Evolutionary conservation across 1,139 yeast genomes (phyloP).

Genomic region (Hyphopichia wangnamkhiaoensis): DNA sequence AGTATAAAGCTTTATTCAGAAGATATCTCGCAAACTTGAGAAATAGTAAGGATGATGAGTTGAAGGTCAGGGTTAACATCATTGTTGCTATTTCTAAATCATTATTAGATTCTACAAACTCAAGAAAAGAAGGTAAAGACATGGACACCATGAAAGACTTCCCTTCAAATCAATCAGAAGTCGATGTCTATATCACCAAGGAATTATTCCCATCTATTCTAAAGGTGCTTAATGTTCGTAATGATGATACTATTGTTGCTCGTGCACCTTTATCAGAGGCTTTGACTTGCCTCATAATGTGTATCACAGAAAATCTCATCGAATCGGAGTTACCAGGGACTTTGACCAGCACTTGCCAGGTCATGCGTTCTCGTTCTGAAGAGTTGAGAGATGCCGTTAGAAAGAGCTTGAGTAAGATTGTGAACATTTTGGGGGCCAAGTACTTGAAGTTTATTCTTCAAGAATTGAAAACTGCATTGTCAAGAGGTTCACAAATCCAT

Average conservation of each 20-base stretch:
- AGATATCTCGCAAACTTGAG: slow-evolving; percentile 65
- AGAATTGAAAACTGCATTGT: slow-evolving; percentile 76
- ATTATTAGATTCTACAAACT: slow-evolving; percentile 30
- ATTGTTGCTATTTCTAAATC: slow-evolving; percentile 66
- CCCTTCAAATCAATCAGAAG: slow-evolving; percentile 39
- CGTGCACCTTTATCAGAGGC: slow-evolving; percentile 86
- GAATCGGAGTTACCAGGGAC: slow-evolving; percentile 73
- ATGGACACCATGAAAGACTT: slow-evolving; percentile 25
- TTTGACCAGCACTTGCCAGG: slow-evolving; percentile 82
- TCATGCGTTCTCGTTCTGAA: slow-evolving; percentile 81
- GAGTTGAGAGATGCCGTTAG: slow-evolving; percentile 88
- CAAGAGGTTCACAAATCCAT: slow-evolving; percentile 92
- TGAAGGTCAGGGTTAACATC: slow-evolving; percentile 63
- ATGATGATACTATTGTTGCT: slow-evolving; percentile 74
- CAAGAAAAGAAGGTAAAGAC: slow-evolving; percentile 12
- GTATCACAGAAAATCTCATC: slow-evolving; percentile 59
- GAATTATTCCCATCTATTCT: slow-evolving; percentile 67
- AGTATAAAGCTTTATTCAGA: slow-evolving; percentile 71
- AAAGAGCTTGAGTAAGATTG: slow-evolving; percentile 68
- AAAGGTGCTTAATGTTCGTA: slow-evolving; percentile 58
- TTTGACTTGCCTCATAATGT: slow-evolving; percentile 65
- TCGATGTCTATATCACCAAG: slow-evolving; percentile 54
- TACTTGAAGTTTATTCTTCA: slow-evolving; percentile 74
- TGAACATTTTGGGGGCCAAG: slow-evolving; percentile 65
- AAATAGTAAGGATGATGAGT: slow-evolving; percentile 46